These are phyloP conservation scores for Sclerotinia borealis DNA, from an alignment of 2,329 filamentous ascomycete genomes.

Conservation along the genomic window DNA sequence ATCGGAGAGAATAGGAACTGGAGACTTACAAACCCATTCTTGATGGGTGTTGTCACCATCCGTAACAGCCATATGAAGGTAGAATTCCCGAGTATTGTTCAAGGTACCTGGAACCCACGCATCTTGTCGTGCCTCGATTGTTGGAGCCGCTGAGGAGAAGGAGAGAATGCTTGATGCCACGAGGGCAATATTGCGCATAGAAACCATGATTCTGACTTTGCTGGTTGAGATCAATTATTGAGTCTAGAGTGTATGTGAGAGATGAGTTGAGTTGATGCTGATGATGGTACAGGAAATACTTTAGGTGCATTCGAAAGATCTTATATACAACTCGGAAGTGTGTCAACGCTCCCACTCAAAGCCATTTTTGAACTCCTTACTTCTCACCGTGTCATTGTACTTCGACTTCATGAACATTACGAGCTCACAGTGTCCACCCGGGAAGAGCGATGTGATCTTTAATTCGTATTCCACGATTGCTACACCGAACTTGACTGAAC, in stretches of 20 bases:
- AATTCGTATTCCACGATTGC: not conserved
- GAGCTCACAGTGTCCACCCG: not conserved
- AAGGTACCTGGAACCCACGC: conserved; percentile 17
- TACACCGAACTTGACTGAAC: not conserved
- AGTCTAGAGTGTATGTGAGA: not conserved
- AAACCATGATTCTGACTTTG: conserved; percentile 16
- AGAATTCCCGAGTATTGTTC: conserved; percentile 28
- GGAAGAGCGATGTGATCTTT: not conserved
- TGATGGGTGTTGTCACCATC: conserved; percentile 14
- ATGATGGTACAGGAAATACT: not conserved
- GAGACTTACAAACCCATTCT: conserved; percentile 17
- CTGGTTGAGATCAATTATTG: not conserved
- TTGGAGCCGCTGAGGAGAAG: conserved; percentile 14
- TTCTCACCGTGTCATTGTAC: not conserved
- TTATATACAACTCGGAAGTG: not conserved
- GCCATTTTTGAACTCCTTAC: not conserved
- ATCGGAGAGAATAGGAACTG: not conserved
- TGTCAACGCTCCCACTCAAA: not conserved
- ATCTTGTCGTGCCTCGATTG: conserved; percentile 9
- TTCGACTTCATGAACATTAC: not conserved
- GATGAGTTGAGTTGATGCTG: not conserved
- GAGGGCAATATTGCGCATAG: conserved; percentile 14
- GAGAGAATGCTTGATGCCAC: conserved; percentile 14
- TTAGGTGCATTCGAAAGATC: not conserved
- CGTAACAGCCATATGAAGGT: conserved; percentile 18